phyloP scores from a whole-genome alignment of 164 flowering plant species.

The Stephania japonica region DNA sequence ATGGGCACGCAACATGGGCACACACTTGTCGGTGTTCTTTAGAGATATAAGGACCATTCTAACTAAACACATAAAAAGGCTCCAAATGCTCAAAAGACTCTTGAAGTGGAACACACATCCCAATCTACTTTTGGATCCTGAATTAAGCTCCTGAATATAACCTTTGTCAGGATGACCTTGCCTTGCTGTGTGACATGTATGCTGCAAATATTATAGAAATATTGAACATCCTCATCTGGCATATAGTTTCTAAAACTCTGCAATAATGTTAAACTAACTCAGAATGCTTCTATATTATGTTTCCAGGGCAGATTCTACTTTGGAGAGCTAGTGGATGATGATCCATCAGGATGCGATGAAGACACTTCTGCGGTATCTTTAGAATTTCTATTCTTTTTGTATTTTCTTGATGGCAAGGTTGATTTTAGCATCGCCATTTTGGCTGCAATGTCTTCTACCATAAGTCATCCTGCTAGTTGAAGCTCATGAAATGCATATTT shows the following conservation, averaged over 20 bases:
- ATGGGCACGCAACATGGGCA: no score
- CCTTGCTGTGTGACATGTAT: neutral
- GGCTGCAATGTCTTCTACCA: neutral
- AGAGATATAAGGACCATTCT: no score
- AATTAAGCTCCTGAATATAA: neutral
- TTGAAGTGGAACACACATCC: neutral
- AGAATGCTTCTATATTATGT: conserved; percentile 3
- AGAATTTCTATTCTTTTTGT: conserved; percentile 1
- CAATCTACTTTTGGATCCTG: neutral
- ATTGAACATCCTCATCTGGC: neutral
- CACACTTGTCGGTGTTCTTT: no score
- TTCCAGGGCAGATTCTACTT: conserved; percentile 91
- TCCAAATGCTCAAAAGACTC: no score
- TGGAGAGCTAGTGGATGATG: conserved; percentile 67
- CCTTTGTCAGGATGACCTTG: neutral
- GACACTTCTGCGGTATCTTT: conserved; percentile 50
- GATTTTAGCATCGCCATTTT: neutral
- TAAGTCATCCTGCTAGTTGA: neutral
- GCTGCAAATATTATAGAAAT: neutral
- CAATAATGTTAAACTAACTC: neutral
- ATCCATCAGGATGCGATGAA: conserved; percentile 60
- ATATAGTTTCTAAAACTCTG: neutral
- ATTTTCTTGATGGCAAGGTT: neutral
- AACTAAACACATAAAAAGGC: no score
- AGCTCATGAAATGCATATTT: conserved; percentile 8